Evolutionary conservation across 441 rosid species (phyloP), one percentile per base, ranked within the genome.

Genomic region (Populus hybrid): DNA sequence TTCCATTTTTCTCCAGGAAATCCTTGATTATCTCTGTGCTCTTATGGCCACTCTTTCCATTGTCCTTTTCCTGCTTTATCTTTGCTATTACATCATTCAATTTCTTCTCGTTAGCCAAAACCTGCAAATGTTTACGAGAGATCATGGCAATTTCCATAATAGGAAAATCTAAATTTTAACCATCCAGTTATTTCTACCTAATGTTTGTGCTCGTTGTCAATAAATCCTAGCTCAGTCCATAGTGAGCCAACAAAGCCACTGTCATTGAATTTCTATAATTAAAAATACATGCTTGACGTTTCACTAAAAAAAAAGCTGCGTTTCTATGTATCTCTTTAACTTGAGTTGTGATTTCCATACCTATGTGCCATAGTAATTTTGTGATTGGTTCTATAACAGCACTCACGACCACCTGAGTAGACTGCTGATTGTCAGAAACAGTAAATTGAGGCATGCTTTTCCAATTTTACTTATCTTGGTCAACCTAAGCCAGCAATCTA

Each of bases 1-100:
- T 78, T 16, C 91, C 93, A 21, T 86, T 89, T 76, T 84, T 61
- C 82, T 86, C 84, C 26, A 94, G 84, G 82, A 86, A 87, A 66
- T 35, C 74, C 83, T 87, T 77, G 79, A 90, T 82, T 53, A 78
- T 72, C 76, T 84, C 81, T 11, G 72, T 72, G 6, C 76, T 72
- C 14, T 66, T 84, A 72, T 29, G 76, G 14, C 38, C 82, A 50
- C 81, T 84, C 29, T 84, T 82, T 65, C 36, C n/a, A 69, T 68
- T 74, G 5, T 24, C 68, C 61, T 81, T 87, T 75, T 83, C 89
- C 64, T 74, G 80, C 65, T 79, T 70, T 14, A 80, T 86, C 80
- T 82, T 85, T 76, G 82, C 88, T 26, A 84, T 24, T 11, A 89
- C 79, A 78, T 74, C 36, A 16, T 66, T 78, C 80, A 94, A 76